Evolutionary conservation across 1,139 yeast species (phyloP).

Genomic region (Nadsonia commutata): DNA sequence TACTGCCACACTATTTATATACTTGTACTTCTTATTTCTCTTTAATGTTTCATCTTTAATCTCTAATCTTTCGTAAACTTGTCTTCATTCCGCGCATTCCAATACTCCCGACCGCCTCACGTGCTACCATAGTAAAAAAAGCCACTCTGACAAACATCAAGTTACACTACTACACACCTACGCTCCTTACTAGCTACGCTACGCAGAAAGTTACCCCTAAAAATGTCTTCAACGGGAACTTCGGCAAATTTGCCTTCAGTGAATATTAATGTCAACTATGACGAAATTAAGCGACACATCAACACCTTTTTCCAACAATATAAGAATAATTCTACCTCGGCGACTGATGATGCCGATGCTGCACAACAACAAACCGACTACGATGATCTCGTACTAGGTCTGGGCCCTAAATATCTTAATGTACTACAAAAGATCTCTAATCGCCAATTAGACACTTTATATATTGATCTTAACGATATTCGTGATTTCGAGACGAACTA

Average conservation of each 20-base stretch:
- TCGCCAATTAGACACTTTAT: conserved; percentile 54
- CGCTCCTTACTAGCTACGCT: no score
- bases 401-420: conserved; percentile 52
- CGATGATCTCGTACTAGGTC: conserved; percentile 7
- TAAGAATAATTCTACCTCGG: conserved; percentile 12
- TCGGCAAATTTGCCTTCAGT: conserved; percentile 33
- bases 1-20: no score
- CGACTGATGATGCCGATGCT: conserved; percentile 7
- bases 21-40: no score
- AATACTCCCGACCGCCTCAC: no score
- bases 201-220: no score
- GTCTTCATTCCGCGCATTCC: no score
- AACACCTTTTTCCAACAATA: conserved; percentile 14
- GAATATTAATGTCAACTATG: conserved; percentile 40
- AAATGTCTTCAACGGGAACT: no score
- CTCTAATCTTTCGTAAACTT: no score
- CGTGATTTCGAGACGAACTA: conserved; percentile 41
- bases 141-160: no score
- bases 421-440: conserved; percentile 73
- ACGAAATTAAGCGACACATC: conserved; percentile 25
- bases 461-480: conserved; percentile 75
- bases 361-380: conserved; percentile 9
- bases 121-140: no score
- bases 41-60: no score
- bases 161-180: no score